Evolutionary conservation across 768 basidiomycete genomes (phyloP).

Genomic region (Myochromella boudieri): DNA sequence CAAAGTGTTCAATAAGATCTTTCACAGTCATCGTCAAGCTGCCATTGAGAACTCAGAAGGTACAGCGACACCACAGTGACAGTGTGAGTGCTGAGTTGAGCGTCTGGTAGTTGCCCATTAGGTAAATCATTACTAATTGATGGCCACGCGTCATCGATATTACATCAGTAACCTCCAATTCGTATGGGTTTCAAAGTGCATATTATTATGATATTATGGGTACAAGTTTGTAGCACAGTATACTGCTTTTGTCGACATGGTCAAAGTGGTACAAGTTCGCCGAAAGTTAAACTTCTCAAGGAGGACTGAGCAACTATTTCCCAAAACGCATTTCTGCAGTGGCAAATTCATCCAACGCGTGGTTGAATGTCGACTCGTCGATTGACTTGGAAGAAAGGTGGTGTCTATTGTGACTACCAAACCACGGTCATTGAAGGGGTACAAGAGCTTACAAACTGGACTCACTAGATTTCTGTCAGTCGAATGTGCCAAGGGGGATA

Average conservation of each 20-base stretch:
- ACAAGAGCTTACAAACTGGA: background rate
- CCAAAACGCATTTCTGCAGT: constrained; percentile 78
- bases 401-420: constrained; percentile 28
- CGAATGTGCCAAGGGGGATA: constrained; percentile 88
- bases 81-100: too few relatives aligned
- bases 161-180: too few relatives aligned
- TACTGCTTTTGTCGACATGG: background rate
- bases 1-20: constrained; percentile 33
- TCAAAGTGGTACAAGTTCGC: constrained; percentile 9
- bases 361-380: constrained; percentile 59
- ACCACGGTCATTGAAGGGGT: background rate
- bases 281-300: too few relatives aligned
- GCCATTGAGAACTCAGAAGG: constrained; percentile 4
- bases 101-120: too few relatives aligned
- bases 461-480: constrained; percentile 79
- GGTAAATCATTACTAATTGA: too few relatives aligned
- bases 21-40: constrained; percentile 29
- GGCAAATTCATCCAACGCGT: constrained; percentile 73
- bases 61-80: background rate
- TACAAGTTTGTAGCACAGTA: too few relatives aligned
- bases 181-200: too few relatives aligned
- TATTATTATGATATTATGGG: too few relatives aligned
- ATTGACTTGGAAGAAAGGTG: constrained; percentile 24
- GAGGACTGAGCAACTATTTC: constrained; percentile 51
- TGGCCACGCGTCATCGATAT: too few relatives aligned